Evolutionary conservation across 2,329 filamentous ascomycete species (phyloP).

Genomic region (Aspergillus texensis): DNA sequence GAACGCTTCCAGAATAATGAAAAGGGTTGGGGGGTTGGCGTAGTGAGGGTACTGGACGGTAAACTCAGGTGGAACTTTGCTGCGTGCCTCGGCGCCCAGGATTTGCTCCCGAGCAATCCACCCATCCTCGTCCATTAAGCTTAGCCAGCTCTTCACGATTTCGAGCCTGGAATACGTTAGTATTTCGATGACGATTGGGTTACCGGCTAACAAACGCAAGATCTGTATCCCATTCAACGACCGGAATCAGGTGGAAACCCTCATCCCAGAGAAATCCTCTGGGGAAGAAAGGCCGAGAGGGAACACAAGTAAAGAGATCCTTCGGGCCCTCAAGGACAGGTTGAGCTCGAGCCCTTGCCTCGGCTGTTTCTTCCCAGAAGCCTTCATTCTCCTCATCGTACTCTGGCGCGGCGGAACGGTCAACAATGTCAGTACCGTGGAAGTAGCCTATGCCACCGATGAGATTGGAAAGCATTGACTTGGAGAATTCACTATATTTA

Average conservation of each 20-base stretch:
- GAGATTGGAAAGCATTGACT: conserved; percentile 91
- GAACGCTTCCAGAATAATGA: conserved; percentile 83
- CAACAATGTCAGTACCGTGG: conserved; percentile 82
- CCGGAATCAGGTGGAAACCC: conserved; percentile 89
- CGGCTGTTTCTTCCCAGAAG: conserved; percentile 90
- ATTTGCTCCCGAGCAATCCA: conserved; percentile 99
- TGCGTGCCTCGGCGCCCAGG: conserved; percentile 84
- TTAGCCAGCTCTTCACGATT: conserved; percentile 94
- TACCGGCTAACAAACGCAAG: conserved; percentile 59
- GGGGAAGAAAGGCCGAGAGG: conserved; percentile 93
- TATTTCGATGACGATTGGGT: not conserved
- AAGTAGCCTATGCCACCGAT: conserved; percentile 96
- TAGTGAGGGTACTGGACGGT: conserved; percentile 96
- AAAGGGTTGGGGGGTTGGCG: conserved; percentile 93
- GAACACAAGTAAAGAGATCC: conserved; percentile 87
- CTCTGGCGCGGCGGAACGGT: conserved; percentile 86
- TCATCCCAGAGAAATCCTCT: conserved; percentile 98
- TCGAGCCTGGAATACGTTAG: conserved; percentile 57
- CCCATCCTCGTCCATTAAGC: conserved; percentile 91
- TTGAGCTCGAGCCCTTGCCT: conserved; percentile 69
- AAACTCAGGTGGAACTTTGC: conserved; percentile 91
- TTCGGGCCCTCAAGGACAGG: conserved; percentile 77
- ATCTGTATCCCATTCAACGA: conserved; percentile 93
- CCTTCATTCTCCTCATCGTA: conserved; percentile 95
- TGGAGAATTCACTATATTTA: conserved; percentile 77